Evolutionary conservation across 2,329 filamentous ascomycete genomes (phyloP), one percentile per base, ranked within the genome.

Genomic region (Aspergillus intermedius): DNA sequence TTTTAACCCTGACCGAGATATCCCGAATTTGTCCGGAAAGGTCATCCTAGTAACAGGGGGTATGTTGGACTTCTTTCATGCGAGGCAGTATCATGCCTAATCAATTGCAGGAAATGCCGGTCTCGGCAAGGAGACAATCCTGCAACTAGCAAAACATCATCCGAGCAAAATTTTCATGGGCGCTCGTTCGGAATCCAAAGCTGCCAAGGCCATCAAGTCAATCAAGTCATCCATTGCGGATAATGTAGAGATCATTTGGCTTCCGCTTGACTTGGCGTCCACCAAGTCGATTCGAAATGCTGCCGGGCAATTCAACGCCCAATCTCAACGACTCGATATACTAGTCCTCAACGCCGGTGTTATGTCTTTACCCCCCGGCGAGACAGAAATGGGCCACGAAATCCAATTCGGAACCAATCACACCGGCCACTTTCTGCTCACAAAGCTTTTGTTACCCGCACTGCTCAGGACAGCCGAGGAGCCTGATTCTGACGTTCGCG

Each of bases 121-220:
- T 0, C 67, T 80, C 0, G 77, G 77, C 21, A 69, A 65, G 48
- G 64, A 68, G 48, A 69, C 69, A 4, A 60, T 75, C 35, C 54
- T 69, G 10, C 65, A 68, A 3, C 62, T 76, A 6, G 67, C 71
- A 10, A 65, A 66, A 45, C 73, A 75, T 52, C 59, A 69, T 56
- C 53, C 74, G 57, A 50, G 55, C 3, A 63, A 65, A 21, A 62
- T 73, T 19, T 72, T 62, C 42, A 58, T 73, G 4, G 68, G 60
- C 23, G 74, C 68, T 15, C 62, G 69, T 15, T 55, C 54, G 0
- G 52, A 56, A 37, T 44, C 49, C n/a, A 65, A 19, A 42, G 60
- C 60, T 5, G 35, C 46, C 2, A 47, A 56, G 4, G 60, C 58
- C 10, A 61, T 63, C 43, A 41, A 23, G 7, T 55, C 45, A 5